These are phyloP conservation scores for Colletotrichum limetticola DNA, from an alignment of 2,329 filamentous ascomycete species.

Conservation along the genomic window DNA sequence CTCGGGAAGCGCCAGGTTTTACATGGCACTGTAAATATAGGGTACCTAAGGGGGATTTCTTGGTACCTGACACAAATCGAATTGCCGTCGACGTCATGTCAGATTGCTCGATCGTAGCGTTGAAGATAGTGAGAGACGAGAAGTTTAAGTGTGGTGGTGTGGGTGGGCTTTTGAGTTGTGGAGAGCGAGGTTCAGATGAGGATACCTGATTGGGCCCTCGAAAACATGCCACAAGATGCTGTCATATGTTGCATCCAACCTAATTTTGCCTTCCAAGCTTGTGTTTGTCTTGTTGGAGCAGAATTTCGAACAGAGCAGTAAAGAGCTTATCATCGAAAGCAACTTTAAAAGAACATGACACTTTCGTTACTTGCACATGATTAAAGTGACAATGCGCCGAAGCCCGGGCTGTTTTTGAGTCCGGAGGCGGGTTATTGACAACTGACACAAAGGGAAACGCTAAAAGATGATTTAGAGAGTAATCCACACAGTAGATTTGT, in stretches of 20 bases:
- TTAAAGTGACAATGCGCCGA: too few relatives aligned
- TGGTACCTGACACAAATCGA: conserved; percentile 59
- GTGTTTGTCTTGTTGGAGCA: not conserved
- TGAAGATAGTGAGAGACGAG: not conserved
- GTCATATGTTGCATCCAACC: not conserved
- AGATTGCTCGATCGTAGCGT: not conserved
- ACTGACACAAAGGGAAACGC: too few relatives aligned
- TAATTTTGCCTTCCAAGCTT: not conserved
- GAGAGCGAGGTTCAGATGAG: not conserved
- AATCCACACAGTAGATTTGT: too few relatives aligned
- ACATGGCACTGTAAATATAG: conserved; percentile 74
- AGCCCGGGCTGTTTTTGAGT: too few relatives aligned
- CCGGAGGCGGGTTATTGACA: too few relatives aligned
- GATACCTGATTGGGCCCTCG: not conserved
- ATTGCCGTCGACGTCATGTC: conserved; percentile 44
- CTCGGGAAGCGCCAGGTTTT: conserved; percentile 72
- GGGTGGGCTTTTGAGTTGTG: not conserved
- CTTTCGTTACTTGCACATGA: too few relatives aligned
- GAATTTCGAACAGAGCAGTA: not conserved
- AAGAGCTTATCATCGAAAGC: too few relatives aligned
- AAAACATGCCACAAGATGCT: not conserved
- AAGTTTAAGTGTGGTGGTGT: conserved; percentile 1
- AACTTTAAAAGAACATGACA: too few relatives aligned
- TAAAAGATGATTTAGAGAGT: too few relatives aligned
- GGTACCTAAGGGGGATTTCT: conserved; percentile 55